Evolutionary conservation across 1,139 yeast species (phyloP).

Genomic region (Yamadazyma spencermartinsiae): DNA sequence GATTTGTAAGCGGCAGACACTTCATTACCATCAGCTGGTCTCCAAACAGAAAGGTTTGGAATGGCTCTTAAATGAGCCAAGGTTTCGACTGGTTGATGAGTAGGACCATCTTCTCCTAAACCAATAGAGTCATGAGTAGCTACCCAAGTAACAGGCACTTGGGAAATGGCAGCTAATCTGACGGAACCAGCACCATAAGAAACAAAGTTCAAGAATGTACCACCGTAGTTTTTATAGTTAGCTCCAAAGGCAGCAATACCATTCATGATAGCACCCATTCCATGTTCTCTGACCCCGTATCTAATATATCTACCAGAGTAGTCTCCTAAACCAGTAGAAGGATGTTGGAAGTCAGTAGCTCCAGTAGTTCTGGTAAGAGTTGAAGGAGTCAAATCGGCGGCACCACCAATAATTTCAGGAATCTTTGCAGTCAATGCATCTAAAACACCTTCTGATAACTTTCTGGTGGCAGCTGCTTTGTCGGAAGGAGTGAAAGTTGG

Average conservation of each 20-base stretch:
- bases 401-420: constrained; percentile 96
- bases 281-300: constrained; percentile 99
- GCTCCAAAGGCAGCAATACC: constrained; percentile 97
- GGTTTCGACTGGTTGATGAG: constrained; percentile 99
- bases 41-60: constrained; percentile 96
- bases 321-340: constrained; percentile 76
- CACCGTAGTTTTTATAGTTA: constrained; percentile 91
- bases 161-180: constrained; percentile 90
- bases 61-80: constrained; percentile 96
- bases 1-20: constrained; percentile 92
- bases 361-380: constrained; percentile 89
- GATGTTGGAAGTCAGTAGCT: constrained; percentile 93
- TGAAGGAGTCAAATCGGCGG: constrained; percentile 98
- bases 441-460: constrained; percentile 84
- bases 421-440: constrained; percentile 60
- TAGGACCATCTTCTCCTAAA: constrained; percentile 99
- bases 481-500: constrained; percentile 82
- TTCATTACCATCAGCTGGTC: constrained; percentile 99
- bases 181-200: constrained; percentile 98
- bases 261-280: constrained; percentile 98
- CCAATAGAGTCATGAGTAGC: constrained; percentile 99
- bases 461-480: constrained; percentile 90
- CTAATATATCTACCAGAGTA: constrained; percentile 93
- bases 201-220: constrained; percentile 97
- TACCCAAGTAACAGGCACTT: constrained; percentile 93